phyloP scores from a whole-genome alignment of 345 rosid species.

The Salix brachista region DNA sequence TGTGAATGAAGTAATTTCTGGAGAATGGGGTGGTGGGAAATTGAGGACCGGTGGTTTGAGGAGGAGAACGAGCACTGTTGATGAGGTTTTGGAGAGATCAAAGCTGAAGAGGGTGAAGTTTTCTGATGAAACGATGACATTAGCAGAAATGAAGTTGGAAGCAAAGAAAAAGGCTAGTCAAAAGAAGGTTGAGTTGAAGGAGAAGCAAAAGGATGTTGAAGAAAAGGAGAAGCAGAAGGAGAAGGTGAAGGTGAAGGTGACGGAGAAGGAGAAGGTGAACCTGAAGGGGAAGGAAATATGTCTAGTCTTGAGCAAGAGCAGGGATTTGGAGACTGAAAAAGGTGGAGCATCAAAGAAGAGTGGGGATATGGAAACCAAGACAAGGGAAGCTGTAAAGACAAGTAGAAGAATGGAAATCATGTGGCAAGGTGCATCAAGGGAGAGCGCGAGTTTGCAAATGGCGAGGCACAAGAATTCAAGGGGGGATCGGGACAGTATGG shows the following conservation, averaged over 20 bases:
- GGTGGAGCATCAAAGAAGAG: conserved; percentile 21
- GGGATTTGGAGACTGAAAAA: conserved; percentile 23
- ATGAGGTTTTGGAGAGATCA: conserved; percentile 36
- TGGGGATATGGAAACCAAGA: conserved; percentile 18
- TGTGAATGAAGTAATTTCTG: conserved; percentile 3
- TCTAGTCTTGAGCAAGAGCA: conserved; percentile 8
- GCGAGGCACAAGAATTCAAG: conserved; percentile 16
- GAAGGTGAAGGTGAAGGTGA: conserved; percentile 7
- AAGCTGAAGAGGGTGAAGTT: conserved; percentile 19
- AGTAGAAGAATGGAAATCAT: conserved; percentile 16
- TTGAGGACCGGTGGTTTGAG: conserved; percentile 27
- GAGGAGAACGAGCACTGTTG: conserved; percentile 34
- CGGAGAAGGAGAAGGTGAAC: conserved; percentile 11
- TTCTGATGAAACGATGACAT: conserved; percentile 63
- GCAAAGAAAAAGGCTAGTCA: conserved; percentile 35
- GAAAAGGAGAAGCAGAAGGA: conserved; percentile 13
- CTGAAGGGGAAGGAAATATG: conserved; percentile 12
- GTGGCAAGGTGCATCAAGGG: conserved; percentile 18
- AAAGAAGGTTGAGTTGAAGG: conserved; percentile 32
- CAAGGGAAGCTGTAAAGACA: conserved; percentile 25
- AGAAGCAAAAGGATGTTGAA: conserved; percentile 1
- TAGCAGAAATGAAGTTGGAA: conserved; percentile 64
- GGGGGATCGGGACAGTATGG: conserved; percentile 29
- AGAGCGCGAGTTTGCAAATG: conserved; percentile 9
- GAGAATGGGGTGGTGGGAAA: conserved; percentile 38